phyloP scores from a whole-genome alignment of 78 protist species.

The Cavenderia fasciculata region DNA sequence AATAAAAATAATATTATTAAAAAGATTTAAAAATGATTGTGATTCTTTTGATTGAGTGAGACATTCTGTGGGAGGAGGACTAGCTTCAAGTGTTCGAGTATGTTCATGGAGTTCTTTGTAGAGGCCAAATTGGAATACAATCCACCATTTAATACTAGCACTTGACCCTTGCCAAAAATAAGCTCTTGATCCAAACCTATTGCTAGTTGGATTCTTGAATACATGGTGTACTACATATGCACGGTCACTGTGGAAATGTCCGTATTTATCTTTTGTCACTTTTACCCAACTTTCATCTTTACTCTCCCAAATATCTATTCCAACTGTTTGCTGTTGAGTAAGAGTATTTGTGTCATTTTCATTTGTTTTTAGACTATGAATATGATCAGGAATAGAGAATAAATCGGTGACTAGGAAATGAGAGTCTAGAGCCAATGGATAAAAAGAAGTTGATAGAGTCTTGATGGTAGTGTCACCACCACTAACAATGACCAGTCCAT shows the following conservation, averaged over 20 bases:
- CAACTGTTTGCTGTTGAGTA: not conserved
- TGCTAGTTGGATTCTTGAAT: not conserved
- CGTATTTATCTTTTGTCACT: conserved; percentile 4
- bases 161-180: conserved; percentile 68
- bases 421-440: conserved; percentile 51
- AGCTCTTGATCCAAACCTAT: conserved; percentile 2
- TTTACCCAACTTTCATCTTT: conserved; percentile 40
- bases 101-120: conserved; percentile 30
- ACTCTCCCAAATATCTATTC: conserved; percentile 53
- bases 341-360: not conserved
- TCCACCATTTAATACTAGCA: conserved; percentile 62
- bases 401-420: conserved; percentile 18
- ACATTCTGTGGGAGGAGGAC: conserved; percentile 45
- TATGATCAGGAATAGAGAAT: conserved; percentile 5
- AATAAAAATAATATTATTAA: conserved; percentile 22
- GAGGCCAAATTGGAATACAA: conserved; percentile 64
- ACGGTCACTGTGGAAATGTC: conserved; percentile 16
- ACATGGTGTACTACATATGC: conserved; percentile 67
- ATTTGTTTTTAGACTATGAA: not conserved
- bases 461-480: too few species aligned
- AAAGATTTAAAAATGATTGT: conserved; percentile 25
- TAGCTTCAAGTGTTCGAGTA: conserved; percentile 9
- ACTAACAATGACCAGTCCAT: too few species aligned
- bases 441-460: not conserved
- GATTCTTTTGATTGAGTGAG: conserved; percentile 58